phyloP scores from a whole-genome alignment of 75 land plant species.

The Ceratopteris richardii region DNA sequence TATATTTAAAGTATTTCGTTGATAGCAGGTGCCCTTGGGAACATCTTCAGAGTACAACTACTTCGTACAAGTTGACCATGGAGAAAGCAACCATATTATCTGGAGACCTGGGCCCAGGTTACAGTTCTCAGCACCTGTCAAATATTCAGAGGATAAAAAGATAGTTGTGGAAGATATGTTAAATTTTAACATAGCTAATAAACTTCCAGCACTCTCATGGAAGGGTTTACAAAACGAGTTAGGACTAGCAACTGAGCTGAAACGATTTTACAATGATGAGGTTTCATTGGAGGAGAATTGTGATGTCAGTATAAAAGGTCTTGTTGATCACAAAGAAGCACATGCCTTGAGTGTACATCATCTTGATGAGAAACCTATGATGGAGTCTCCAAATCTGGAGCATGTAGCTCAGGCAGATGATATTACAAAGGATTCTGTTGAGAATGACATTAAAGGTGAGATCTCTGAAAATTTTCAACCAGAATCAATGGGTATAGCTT shows the following conservation, averaged over 20 bases:
- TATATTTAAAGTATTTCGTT: conserved; percentile 1
- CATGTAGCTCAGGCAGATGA: background rate
- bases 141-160: conserved; percentile 7
- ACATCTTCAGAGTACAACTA: conserved; percentile 49
- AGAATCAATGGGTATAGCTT: background rate
- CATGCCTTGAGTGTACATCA: conserved; percentile 40
- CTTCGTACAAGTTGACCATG: conserved; percentile 31
- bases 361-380: conserved; percentile 5
- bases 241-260: conserved; percentile 2
- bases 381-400: conserved; percentile 24
- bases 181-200: conserved; percentile 13
- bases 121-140: conserved; percentile 30
- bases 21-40: conserved; percentile 52
- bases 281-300: conserved; percentile 16
- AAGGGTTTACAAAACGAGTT: conserved; percentile 35
- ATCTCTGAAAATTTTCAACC: background rate
- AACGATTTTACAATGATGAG: conserved; percentile 2
- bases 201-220: conserved; percentile 15
- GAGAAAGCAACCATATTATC: conserved; percentile 16
- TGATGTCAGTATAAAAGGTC: conserved; percentile 3
- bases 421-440: background rate
- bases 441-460: background rate
- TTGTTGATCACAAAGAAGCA: conserved; percentile 40
- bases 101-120: conserved; percentile 53
- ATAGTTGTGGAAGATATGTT: conserved; percentile 40